A percentile compares a stretch with the other conserved stretches of the same genome.
phyloP scores from a whole-genome alignment of 371 early-diverging fungal genomes.

The Rhizopus delemar region DNA sequence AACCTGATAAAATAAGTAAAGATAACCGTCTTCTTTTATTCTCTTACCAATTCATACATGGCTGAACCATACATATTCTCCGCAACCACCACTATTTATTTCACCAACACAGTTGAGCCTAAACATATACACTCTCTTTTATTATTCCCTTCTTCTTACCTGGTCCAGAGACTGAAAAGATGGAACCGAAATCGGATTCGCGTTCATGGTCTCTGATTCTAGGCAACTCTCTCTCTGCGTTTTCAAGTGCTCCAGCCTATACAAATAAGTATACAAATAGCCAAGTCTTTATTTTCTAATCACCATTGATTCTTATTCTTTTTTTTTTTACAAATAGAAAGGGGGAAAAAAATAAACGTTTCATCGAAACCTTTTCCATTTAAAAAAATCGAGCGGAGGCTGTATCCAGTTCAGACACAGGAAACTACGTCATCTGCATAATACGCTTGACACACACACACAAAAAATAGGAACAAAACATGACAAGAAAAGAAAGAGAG shows the following conservation, averaged over 20 bases:
- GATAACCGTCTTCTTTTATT: background rate
- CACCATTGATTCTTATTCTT: no score
- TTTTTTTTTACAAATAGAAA: no score
- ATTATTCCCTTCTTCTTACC: slow-evolving; percentile 56
- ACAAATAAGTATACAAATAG: no score
- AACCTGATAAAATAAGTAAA: slow-evolving; percentile 55
- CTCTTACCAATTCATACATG: slow-evolving; percentile 97
- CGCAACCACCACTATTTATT: slow-evolving; percentile 91
- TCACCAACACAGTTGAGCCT: background rate
- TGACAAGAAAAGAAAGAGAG: no score
- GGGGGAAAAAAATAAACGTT: no score
- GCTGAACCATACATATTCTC: slow-evolving; percentile 99
- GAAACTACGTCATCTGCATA: no score
- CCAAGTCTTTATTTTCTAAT: no score
- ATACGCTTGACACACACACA: no score
- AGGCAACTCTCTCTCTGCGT: slow-evolving; percentile 74
- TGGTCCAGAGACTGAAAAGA: slow-evolving; percentile 99
- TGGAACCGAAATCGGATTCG: slow-evolving; percentile 89
- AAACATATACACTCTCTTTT: background rate
- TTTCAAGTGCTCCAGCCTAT: slow-evolving; percentile 84
- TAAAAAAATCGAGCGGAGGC: no score
- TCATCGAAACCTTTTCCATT: no score
- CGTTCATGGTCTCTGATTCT: slow-evolving; percentile 87
- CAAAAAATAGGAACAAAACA: no score
- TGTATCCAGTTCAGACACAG: no score